phyloP scores from a whole-genome alignment of 345 rosid genomes.

The Bretschneidera sinensis region DNA sequence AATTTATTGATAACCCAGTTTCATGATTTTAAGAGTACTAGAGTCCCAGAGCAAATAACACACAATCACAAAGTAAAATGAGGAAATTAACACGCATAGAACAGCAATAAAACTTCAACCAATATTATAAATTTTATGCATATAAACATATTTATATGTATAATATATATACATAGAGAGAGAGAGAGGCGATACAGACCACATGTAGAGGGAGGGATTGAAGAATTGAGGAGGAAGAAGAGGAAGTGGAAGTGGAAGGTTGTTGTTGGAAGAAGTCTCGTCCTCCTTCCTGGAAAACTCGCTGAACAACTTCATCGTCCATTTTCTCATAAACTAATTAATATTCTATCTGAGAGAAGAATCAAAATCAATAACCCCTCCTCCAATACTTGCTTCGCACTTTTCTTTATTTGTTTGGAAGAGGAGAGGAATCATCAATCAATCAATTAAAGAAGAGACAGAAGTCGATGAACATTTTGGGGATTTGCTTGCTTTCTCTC shows the following conservation, averaged over 20 bases:
- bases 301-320: slow-evolving; percentile 96
- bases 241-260: slow-evolving; percentile 74
- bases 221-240: slow-evolving; percentile 81
- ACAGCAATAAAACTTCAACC: background rate
- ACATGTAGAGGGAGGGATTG: slow-evolving; percentile 95
- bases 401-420: slow-evolving; percentile 3
- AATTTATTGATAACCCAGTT: background rate
- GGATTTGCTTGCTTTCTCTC: background rate
- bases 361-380: background rate
- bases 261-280: slow-evolving; percentile 82
- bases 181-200: slow-evolving; percentile 33
- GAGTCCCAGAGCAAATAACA: background rate
- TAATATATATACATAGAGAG: background rate
- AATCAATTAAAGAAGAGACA: background rate
- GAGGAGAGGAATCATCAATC: slow-evolving; percentile 3
- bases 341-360: background rate
- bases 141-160: background rate
- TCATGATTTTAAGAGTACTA: no score
- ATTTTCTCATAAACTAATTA: slow-evolving; percentile 22
- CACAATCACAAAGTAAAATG: background rate
- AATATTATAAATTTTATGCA: background rate
- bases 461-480: no score
- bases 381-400: background rate
- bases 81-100: background rate
- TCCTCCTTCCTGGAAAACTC: slow-evolving; percentile 91